These are phyloP conservation scores for Mesembryanthemum crystallinum DNA, from an alignment of 148 eudicot species.

Conservation along the genomic window DNA sequence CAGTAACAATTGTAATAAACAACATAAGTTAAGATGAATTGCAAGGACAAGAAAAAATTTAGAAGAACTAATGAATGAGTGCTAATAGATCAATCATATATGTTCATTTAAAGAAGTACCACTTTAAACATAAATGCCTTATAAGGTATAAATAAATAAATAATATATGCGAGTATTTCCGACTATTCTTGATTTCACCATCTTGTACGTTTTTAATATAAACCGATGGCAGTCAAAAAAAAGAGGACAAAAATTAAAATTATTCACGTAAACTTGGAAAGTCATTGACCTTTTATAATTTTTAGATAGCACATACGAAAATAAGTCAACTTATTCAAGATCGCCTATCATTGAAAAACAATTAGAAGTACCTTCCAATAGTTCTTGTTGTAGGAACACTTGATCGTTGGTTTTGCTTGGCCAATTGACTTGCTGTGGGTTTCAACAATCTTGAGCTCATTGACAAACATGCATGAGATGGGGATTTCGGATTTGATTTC, in stretches of 20 bases:
- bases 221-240: background rate
- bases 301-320: no score
- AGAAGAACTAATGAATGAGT: background rate
- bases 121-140: background rate
- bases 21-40: conserved; percentile 1
- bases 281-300: background rate
- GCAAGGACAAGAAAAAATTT: background rate
- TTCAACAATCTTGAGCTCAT: conserved; percentile 59
- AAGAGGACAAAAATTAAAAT: background rate
- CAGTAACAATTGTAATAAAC: background rate
- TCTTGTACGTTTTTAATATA: background rate
- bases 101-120: background rate
- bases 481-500: conserved; percentile 35
- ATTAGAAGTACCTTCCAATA: conserved; percentile 33
- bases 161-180: background rate
- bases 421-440: conserved; percentile 89
- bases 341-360: background rate
- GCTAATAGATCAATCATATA: background rate
- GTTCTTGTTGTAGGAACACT: conserved; percentile 23
- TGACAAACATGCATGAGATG: conserved; percentile 28
- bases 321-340: no score
- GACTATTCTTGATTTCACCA: background rate
- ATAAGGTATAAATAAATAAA: background rate
- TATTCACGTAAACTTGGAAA: background rate
- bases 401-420: conserved; percentile 47